These are phyloP conservation scores for Penicillium coprophilum DNA, from an alignment of 495 filamentous ascomycete genomes.

Conservation along the genomic window DNA sequence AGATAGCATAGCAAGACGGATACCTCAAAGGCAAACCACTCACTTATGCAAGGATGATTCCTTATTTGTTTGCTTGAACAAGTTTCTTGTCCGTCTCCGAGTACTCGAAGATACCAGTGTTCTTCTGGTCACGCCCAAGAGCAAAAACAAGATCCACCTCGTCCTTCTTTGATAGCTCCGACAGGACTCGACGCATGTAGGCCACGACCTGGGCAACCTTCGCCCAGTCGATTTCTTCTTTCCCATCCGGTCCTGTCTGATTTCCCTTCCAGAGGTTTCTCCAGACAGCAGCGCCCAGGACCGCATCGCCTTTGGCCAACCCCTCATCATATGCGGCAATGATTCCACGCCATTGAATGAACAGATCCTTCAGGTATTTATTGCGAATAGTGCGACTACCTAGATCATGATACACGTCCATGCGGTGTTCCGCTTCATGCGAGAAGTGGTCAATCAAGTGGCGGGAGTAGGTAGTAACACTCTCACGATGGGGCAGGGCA, in stretches of 20 bases:
- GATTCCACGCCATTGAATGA: slow-evolving; percentile 84
- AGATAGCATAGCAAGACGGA: background rate
- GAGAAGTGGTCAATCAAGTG: slow-evolving; percentile 91
- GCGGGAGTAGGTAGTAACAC: slow-evolving; percentile 62
- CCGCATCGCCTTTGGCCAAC: slow-evolving; percentile 75
- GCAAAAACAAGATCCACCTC: slow-evolving; percentile 56
- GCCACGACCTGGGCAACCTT: slow-evolving; percentile 71
- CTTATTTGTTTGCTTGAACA: slow-evolving; percentile 31
- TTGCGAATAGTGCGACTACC: slow-evolving; percentile 64
- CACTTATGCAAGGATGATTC: background rate
- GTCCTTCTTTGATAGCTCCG: slow-evolving; percentile 58
- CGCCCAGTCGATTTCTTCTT: slow-evolving; percentile 63
- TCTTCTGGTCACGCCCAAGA: slow-evolving; percentile 22
- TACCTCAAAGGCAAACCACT: background rate
- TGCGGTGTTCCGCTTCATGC: slow-evolving; percentile 82
- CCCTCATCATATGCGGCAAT: slow-evolving; percentile 87
- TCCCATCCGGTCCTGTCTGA: slow-evolving; percentile 35
- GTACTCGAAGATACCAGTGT: slow-evolving; percentile 36
- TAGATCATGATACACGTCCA: slow-evolving; percentile 72
- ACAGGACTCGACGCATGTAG: slow-evolving; percentile 71
- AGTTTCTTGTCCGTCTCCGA: slow-evolving; percentile 37
- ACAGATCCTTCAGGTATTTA: slow-evolving; percentile 88
- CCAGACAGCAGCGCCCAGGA: slow-evolving; percentile 87
- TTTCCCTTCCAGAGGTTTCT: slow-evolving; percentile 83
- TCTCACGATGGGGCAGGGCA: slow-evolving; percentile 61